phyloP scores from a whole-genome alignment of 2,329 filamentous ascomycete species.

The Akanthomyces uredinophilus region DNA sequence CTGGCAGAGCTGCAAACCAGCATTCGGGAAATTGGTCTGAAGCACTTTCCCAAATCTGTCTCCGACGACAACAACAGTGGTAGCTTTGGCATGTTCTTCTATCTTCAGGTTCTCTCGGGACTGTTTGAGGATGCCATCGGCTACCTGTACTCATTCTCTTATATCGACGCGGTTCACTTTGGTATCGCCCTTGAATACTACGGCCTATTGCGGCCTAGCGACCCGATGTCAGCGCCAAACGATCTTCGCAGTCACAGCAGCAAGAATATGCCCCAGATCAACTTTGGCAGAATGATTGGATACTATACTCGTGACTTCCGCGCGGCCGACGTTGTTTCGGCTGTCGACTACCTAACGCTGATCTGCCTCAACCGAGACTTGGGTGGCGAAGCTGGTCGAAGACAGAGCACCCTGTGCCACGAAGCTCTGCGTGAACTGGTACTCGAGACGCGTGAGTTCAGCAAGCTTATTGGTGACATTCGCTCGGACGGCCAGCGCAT shows the following conservation, averaged over 20 bases:
- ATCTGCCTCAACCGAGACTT: conserved; percentile 90
- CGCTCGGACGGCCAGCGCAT: conserved; percentile 79
- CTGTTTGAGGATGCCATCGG: conserved; percentile 92
- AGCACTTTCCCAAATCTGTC: conserved; percentile 80
- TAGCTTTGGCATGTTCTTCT: conserved; percentile 86
- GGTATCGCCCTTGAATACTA: conserved; percentile 86
- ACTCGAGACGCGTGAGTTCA: conserved; percentile 94
- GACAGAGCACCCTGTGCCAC: conserved; percentile 79
- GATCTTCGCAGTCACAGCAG: conserved; percentile 64
- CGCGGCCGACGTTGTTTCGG: conserved; percentile 79
- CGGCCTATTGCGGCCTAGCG: conserved; percentile 79
- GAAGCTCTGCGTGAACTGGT: conserved; percentile 90
- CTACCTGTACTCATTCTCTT: conserved; percentile 87
- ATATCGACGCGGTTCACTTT: conserved; percentile 92
- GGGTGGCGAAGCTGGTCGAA: conserved; percentile 64
- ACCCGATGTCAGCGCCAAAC: conserved; percentile 68
- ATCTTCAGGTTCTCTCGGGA: conserved; percentile 82
- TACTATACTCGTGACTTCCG: conserved; percentile 97
- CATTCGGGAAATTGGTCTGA: conserved; percentile 81
- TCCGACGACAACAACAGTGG: conserved; percentile 71
- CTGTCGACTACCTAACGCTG: conserved; percentile 86
- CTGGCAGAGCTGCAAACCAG: conserved; percentile 67
- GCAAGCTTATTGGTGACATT: conserved; percentile 88
- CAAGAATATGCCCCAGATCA: conserved; percentile 72
- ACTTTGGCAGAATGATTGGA: conserved; percentile 88